Evolutionary conservation across 768 basidiomycete genomes (phyloP).

Genomic region (Mycena haematopus): DNA sequence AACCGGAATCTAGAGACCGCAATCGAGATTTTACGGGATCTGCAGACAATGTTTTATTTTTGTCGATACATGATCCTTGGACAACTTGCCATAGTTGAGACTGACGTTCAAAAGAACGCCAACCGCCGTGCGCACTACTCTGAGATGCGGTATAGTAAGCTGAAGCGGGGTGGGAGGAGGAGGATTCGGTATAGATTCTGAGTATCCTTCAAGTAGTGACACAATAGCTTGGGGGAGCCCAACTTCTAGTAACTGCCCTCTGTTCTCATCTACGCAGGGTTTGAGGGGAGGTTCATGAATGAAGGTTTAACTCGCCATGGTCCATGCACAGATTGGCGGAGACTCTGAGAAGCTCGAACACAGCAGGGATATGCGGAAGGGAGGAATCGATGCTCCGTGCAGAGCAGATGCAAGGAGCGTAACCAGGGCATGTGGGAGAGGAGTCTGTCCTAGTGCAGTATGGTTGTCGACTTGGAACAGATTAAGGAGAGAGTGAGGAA

Average conservation of each 20-base stretch:
- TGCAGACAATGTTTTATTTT: constrained; percentile 36
- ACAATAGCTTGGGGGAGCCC: constrained; percentile 72
- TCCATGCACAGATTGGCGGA: constrained; percentile 87
- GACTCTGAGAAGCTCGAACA: constrained; percentile 76
- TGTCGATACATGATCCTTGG: constrained; percentile 1
- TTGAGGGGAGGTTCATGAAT: constrained; percentile 3
- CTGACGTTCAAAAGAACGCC: constrained; percentile 82
- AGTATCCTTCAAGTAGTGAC: constrained; percentile 72
- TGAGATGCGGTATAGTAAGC: constrained; percentile 67
- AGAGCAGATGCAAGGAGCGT: constrained; percentile 65
- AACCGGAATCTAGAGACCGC: constrained; percentile 69
- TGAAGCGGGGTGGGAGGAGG: constrained; percentile 49
- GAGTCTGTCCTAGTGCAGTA: constrained; percentile 66
- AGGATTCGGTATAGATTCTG: constrained; percentile 50
- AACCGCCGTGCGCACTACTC: constrained; percentile 76
- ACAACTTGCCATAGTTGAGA: constrained; percentile 70
- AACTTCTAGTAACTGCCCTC: constrained; percentile 71
- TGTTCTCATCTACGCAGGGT: constrained; percentile 67
- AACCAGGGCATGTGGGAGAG: constrained; percentile 69
- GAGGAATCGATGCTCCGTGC: constrained; percentile 53
- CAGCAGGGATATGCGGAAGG: constrained; percentile 52
- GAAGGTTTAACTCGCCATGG: constrained; percentile 60
- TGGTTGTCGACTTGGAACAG: constrained; percentile 69
- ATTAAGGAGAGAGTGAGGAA: constrained; percentile 25
- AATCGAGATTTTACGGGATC: constrained; percentile 76